Evolutionary conservation across 2,329 filamentous ascomycete species (phyloP).

Genomic region (Fusarium coffeatum): DNA sequence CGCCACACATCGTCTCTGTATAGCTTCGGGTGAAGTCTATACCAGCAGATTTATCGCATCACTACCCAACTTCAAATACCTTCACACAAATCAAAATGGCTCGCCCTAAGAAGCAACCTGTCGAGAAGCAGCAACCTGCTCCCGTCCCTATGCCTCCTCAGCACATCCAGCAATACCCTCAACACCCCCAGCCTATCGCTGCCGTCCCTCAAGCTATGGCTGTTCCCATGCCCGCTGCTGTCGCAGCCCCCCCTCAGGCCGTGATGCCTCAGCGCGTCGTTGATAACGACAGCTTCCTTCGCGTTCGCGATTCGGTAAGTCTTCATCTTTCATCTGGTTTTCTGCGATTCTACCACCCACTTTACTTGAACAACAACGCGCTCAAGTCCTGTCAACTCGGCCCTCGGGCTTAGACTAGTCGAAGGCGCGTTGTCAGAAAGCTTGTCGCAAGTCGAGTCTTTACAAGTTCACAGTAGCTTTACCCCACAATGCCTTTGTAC

Average conservation of each 20-base stretch:
- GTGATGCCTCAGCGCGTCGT: conserved; percentile 57
- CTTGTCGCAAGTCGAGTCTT: conserved; percentile 29
- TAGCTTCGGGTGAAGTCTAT: conserved; percentile 15
- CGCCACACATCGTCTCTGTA: conserved; percentile 12
- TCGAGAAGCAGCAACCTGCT: conserved; percentile 50
- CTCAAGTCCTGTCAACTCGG: neutral
- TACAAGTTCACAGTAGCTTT: conserved; percentile 33
- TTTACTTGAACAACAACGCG: neutral
- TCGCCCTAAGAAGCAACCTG: conserved; percentile 59
- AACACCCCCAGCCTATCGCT: conserved; percentile 46
- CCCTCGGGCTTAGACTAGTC: neutral
- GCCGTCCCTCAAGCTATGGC: conserved; percentile 56
- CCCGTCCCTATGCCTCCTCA: conserved; percentile 47
- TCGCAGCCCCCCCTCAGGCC: conserved; percentile 34
- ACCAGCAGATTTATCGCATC: neutral
- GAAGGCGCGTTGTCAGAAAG: conserved; percentile 27
- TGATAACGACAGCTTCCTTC: conserved; percentile 80
- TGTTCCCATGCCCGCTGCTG: conserved; percentile 46
- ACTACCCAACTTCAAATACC: conserved; percentile 1
- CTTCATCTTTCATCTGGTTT: conserved; percentile 23
- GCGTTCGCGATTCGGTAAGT: conserved; percentile 85
- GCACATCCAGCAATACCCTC: conserved; percentile 39
- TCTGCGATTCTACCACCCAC: neutral
- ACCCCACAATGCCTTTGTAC: conserved; percentile 26
- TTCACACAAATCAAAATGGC: conserved; percentile 51